Conservation (phyloP, 164 flowering plant species). For the Euptelea pleiosperma region DNA sequence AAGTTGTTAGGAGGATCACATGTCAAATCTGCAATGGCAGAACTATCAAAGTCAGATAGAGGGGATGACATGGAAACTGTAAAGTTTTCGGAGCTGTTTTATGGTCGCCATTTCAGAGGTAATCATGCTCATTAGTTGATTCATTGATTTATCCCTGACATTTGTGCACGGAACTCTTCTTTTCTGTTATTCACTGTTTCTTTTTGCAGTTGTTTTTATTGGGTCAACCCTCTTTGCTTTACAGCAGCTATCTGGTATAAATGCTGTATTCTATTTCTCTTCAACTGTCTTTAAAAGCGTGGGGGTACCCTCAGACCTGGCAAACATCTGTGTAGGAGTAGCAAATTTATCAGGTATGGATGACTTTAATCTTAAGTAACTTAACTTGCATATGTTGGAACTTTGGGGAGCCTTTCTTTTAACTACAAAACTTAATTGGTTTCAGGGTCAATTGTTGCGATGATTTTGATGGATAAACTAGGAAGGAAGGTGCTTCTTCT, state of each 20-base stretch:
- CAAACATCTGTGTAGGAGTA: conserved; percentile 54
- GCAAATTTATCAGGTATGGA: conserved; percentile 53
- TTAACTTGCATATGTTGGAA: background rate
- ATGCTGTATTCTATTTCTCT: conserved; percentile 81
- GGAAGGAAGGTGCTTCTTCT: conserved; percentile 84
- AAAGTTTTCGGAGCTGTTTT: conserved; percentile 60
- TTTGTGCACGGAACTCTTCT: background rate
- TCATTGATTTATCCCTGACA: conserved; percentile 1
- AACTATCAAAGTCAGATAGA: conserved; percentile 67
- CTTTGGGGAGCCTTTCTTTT: background rate
- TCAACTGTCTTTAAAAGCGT: conserved; percentile 62
- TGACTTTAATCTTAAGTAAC: background rate
- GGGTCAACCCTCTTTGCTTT: conserved; percentile 74
- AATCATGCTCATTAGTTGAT: conserved; percentile 7
- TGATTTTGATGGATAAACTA: conserved; percentile 85
- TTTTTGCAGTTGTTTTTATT: conserved; percentile 96
- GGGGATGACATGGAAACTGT: conserved; percentile 65
- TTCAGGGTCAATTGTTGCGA: conserved; percentile 77
- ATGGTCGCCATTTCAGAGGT: conserved; percentile 92
- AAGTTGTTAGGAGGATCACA: conserved; percentile 72
- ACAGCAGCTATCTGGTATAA: conserved; percentile 85
- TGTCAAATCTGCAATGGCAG: conserved; percentile 72
- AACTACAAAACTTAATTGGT: conserved; percentile 4
- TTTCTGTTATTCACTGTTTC: conserved; percentile 44
- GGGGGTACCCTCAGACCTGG: conserved; percentile 61